Percentiles rank a stretch among this genome's conserved stretches.
Evolutionary conservation across 805 yeast genomes (phyloP).

Genomic region (Yarrowia sp.): DNA sequence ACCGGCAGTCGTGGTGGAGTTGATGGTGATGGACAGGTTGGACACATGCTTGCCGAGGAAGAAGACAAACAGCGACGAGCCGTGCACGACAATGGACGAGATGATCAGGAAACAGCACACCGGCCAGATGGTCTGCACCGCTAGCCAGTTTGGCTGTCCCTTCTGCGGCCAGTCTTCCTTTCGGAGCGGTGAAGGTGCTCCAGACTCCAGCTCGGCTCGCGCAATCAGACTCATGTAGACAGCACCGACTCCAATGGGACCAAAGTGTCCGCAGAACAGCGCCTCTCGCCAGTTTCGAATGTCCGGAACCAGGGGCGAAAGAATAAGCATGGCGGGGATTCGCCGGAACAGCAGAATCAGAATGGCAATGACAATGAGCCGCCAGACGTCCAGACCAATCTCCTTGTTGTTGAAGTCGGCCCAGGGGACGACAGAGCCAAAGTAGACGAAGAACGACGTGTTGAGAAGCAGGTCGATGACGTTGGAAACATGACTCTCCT

Average conservation of each 20-base stretch:
- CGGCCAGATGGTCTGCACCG: constrained; percentile 75
- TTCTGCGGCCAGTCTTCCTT: constrained; percentile 44
- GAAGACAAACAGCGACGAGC: constrained; percentile 80
- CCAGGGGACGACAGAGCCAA: constrained; percentile 93
- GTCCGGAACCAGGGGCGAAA: constrained; percentile 82
- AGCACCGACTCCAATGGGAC: constrained; percentile 96
- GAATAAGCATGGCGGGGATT: constrained; percentile 72
- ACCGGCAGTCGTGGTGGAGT: constrained; percentile 66
- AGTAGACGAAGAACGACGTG: constrained; percentile 82
- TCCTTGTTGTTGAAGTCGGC: constrained; percentile 59
- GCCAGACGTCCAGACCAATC: constrained; percentile 74
- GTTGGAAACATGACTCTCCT: constrained; percentile 81
- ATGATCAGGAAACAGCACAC: constrained; percentile 74
- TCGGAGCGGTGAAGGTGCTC: constrained; percentile 54
- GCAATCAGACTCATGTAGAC: constrained; percentile 80
- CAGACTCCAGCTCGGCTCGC: constrained; percentile 63
- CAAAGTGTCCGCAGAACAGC: constrained; percentile 89
- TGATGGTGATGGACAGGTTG: constrained; percentile 88
- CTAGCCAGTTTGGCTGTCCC: constrained; percentile 53
- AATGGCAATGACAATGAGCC: constrained; percentile 70
- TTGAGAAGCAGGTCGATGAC: constrained; percentile 84
- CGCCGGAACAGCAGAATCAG: constrained; percentile 74
- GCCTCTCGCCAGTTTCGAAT: constrained; percentile 92
- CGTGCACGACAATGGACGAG: constrained; percentile 83
- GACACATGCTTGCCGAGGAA: constrained; percentile 82